Evolutionary conservation across 2,329 filamentous ascomycete genomes (phyloP), one percentile per base, ranked within the genome.

Genomic region (Nothopassalora personata): DNA sequence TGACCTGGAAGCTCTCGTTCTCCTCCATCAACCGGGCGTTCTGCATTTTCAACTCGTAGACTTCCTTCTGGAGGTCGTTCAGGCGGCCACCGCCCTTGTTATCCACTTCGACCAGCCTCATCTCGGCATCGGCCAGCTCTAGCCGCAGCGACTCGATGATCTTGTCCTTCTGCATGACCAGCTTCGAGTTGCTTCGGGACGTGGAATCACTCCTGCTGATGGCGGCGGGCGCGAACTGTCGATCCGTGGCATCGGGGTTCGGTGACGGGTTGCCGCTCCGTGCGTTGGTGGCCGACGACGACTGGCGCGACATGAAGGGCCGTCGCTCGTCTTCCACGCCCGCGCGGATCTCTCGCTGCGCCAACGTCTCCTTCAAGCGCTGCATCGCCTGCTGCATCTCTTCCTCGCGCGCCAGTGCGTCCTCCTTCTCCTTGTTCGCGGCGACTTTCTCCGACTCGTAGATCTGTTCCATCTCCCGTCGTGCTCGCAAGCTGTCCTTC

Each of bases 21-120:
- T 99, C 94, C 76, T 99, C 94, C 89, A 97, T 94, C 63, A 99
- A 80, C 49, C 92, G 86, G 58, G 94, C 94, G 72, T 97, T 99
- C 66, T 91, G 89, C 88, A 97, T 94, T 69, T 92, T 90, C 43
- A 91, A 88, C 71, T 97, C 93, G 76, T 97, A 86, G 54, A 97
- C 83, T 64, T 90, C 85, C 68, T 89, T 88, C 76, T 97, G 92
- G n/a, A 97, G 83, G 74, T 96, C 91, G 66, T 90, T 89, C 70
- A 96, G 79, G 30, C 89, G 86, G 49, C 91, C 91, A 55, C 92
- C 93, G 54, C 91, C 93, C 74, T 89, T 86, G 73, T 97, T 96
- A 76, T 97, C 92, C 56, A 94, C 86, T 74, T 97, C 93, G 30
- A 96, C 88, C 28, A 97, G 81, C 75, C 96, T 97, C 76, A 97